A percentile compares a stretch with the other conserved stretches of the same genome.
These are phyloP conservation scores for Psidium guajava DNA, from an alignment of 345 rosid genomes.

Conservation along the genomic window DNA sequence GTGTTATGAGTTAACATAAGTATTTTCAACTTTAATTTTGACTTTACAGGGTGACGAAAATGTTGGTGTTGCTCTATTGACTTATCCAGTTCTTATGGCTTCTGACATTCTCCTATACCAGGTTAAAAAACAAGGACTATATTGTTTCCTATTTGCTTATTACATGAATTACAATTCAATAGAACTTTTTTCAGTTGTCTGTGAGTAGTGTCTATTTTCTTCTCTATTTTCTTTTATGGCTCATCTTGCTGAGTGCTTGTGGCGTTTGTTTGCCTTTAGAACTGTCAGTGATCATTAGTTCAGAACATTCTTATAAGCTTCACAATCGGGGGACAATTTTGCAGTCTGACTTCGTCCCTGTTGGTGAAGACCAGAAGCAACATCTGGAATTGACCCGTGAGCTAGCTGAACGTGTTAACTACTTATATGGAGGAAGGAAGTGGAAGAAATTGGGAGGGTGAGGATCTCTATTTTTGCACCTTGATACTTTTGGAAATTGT, in stretches of 20 bases:
- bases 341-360: conserved; percentile 93
- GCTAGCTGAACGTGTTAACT: conserved; percentile 71
- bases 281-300: not conserved
- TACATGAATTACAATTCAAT: not conserved
- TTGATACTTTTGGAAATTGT: not conserved
- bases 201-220: not conserved
- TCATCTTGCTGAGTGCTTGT: not conserved
- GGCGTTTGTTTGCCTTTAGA: not conserved
- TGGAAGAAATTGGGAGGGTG: conserved; percentile 98
- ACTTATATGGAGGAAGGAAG: conserved; percentile 85
- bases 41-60: conserved; percentile 73
- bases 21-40: not conserved
- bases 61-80: conserved; percentile 67
- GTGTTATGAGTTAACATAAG: not conserved
- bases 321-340: conserved; percentile 7
- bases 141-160: not conserved
- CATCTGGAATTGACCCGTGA: conserved; percentile 88
- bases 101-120: conserved; percentile 86
- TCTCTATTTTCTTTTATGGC: not conserved
- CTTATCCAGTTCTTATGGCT: conserved; percentile 89
- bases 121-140: conserved; percentile 17
- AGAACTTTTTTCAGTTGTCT: not conserved
- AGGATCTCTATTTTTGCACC: not conserved
- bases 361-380: conserved; percentile 97
- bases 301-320: not conserved